Evolutionary conservation across 192 early-diverging fungal species (phyloP), one percentile per base, ranked within the genome.

Genomic region (Funneliformis geosporum): DNA sequence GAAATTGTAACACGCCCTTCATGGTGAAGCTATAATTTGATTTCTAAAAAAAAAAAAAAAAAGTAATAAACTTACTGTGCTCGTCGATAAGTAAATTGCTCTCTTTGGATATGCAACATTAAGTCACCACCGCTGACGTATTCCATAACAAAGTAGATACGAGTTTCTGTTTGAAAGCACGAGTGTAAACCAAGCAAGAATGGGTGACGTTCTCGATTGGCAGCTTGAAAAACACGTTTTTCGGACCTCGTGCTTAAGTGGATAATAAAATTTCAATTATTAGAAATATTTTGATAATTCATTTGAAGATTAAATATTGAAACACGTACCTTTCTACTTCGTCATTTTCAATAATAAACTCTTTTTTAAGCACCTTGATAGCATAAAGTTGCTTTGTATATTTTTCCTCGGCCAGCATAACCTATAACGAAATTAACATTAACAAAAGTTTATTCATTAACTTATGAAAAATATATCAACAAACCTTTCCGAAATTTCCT

Each of bases 121-220:
- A 99, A 83, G 85, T 99, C 98, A 66, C 98, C 98, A 79, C 98
- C 98, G 33, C 90, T 91, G 50, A 98, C 95, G 86, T 96, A 99
- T 80, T 99, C 98, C 95, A 97, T 98, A 12, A 98, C 97, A 85
- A 98, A 98, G 85, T 97, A 99, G 55, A 99, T 92, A 72, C 97
- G 88, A 59, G 93, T 95, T 71, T 96, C 93, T 1, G 95, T 96
- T 83, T 98, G 96, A 89, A 98, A 98, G 84, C 96, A 97, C 16
- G 96, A 97, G 83, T 99, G 96, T 73, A 99, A 85, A 38, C 96
- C 96, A 69, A 98, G 92, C 60, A 99, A 86, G 91, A 99, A 99
- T 42, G 98, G 97, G 80, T 97, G 96, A 8, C 91, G 92, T 79
- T 93, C 94, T 80, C 89, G 84, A 86, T 95, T 98, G 71, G 97